phyloP scores from a whole-genome alignment of 164 flowering plant species.

The Annona squamosa region DNA sequence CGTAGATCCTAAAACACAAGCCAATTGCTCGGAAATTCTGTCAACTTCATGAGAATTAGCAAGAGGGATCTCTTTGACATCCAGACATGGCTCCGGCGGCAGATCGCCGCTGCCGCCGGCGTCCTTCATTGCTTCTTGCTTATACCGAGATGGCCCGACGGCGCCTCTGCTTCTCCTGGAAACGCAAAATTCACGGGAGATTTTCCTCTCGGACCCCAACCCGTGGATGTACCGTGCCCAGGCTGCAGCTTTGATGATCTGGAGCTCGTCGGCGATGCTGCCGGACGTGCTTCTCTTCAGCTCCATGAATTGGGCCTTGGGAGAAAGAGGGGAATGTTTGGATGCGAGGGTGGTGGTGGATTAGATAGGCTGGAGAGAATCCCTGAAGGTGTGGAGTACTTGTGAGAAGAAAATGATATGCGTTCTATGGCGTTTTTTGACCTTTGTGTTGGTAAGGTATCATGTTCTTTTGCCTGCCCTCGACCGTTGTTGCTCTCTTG shows the following conservation, averaged over 20 bases:
- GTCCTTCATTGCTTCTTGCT: conserved; percentile 32
- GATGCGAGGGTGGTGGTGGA: not conserved
- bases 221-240: conserved; percentile 73
- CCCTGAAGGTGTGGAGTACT: not conserved
- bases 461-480: not conserved
- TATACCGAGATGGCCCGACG: conserved; percentile 41
- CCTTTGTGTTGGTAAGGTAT: not conserved
- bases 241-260: conserved; percentile 51
- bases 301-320: conserved; percentile 15
- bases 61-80: conserved; percentile 22
- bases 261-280: conserved; percentile 23
- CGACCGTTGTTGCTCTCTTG: not conserved
- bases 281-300: conserved; percentile 7
- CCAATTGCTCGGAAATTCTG: conserved; percentile 37
- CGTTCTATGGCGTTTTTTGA: not conserved
- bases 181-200: conserved; percentile 24
- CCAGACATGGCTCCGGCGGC: not conserved
- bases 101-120: not conserved
- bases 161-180: conserved; percentile 9
- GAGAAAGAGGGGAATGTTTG: not conserved
- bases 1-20: conserved; percentile 23
- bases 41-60: conserved; percentile 46
- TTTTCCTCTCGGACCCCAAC: conserved; percentile 32
- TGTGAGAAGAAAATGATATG: not conserved
- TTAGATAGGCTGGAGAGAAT: not conserved